These are phyloP conservation scores for Pleurotus ostreatus DNA, from an alignment of 768 basidiomycete species.

Conservation along the genomic window DNA sequence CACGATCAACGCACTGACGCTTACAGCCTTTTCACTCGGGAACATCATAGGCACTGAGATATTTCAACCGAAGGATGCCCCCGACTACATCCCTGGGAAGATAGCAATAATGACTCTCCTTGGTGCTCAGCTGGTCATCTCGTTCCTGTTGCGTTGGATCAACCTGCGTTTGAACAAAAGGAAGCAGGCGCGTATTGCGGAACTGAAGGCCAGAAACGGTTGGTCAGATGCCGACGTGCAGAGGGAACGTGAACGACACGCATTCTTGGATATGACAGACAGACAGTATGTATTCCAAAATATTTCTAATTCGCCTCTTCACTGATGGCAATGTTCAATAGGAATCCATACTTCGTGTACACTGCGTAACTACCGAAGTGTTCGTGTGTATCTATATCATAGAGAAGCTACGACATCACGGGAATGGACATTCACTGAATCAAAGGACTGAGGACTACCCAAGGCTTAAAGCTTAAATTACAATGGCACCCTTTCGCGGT, in stretches of 20 bases:
- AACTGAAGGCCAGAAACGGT: conserved; percentile 38
- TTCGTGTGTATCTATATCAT: too few relatives aligned
- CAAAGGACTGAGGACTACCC: too few relatives aligned
- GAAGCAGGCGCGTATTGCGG: conserved; percentile 37
- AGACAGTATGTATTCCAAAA: conserved; percentile 44
- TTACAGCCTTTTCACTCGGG: conserved; percentile 52
- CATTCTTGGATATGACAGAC: conserved; percentile 65
- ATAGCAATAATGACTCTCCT: conserved; percentile 61
- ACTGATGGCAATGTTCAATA: background rate
- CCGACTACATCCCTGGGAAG: conserved; percentile 63
- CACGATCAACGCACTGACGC: conserved; percentile 59
- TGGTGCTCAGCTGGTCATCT: conserved; percentile 45
- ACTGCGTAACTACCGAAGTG: background rate
- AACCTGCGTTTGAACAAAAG: conserved; percentile 51
- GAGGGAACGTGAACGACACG: conserved; percentile 54
- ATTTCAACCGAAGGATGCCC: conserved; percentile 59
- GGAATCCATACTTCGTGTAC: background rate
- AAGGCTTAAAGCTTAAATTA: too few relatives aligned
- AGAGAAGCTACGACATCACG: too few relatives aligned
- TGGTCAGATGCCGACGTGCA: conserved; percentile 59
- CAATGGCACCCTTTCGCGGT: too few relatives aligned
- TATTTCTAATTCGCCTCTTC: background rate
- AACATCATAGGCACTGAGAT: conserved; percentile 64
- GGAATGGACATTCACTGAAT: too few relatives aligned
- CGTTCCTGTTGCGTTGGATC: conserved; percentile 46